Conservation (phyloP, 306 rosid genomes). For the Cucurbita ficifolia region DNA sequence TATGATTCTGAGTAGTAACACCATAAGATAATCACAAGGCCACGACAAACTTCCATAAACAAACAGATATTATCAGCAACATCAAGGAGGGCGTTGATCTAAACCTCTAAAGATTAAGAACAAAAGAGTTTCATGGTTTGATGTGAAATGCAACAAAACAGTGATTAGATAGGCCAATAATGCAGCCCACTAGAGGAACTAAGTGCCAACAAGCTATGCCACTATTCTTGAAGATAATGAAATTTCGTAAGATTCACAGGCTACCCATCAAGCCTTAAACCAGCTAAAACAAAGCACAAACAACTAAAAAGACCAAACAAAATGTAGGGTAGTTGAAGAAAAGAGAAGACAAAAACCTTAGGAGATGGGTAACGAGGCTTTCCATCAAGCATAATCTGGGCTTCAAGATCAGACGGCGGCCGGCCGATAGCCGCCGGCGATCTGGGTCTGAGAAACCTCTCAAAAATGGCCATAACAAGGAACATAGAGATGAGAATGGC, state of each 20-base stretch:
- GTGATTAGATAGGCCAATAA: background rate
- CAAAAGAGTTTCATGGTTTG: constrained; percentile 5
- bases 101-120: background rate
- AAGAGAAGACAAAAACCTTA: constrained; percentile 18
- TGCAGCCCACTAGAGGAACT: background rate
- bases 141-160: background rate
- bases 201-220: background rate
- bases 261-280: background rate
- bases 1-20: background rate
- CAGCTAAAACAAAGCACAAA: background rate
- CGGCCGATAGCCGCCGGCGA: constrained; percentile 18
- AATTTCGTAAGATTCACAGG: background rate
- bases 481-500: constrained; percentile 66
- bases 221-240: background rate
- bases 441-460: constrained; percentile 46
- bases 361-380: constrained; percentile 32
- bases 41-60: constrained; percentile 3
- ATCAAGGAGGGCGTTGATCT: background rate
- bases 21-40: background rate
- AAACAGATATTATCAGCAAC: background rate
- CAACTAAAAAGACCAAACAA: background rate
- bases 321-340: background rate
- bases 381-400: constrained; percentile 14
- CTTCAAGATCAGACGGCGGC: constrained; percentile 30
- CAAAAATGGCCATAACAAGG: constrained; percentile 60